Conservation (phyloP, 148 eudicot genomes). For the Drosera capensis region DNA sequence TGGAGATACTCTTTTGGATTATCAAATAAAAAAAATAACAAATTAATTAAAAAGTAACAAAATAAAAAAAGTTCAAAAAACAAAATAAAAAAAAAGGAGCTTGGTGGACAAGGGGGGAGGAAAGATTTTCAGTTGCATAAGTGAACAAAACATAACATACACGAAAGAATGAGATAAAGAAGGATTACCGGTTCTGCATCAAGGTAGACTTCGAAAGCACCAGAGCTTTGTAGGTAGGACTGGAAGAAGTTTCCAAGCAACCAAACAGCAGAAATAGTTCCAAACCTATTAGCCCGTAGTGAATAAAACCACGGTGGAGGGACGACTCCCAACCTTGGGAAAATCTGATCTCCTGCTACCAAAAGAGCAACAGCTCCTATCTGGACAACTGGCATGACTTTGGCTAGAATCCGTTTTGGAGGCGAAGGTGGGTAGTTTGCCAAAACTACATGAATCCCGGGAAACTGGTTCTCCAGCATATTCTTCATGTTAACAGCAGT, state of each 20-base stretch:
- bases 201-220: constrained; percentile 81
- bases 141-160: background rate
- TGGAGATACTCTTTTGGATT: no score
- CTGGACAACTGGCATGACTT: constrained; percentile 67
- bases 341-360: constrained; percentile 86
- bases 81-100: no score
- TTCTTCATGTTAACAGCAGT: constrained; percentile 85
- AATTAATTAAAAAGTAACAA: no score
- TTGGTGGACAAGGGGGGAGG: no score
- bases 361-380: constrained; percentile 57
- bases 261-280: constrained; percentile 89
- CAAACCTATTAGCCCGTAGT: constrained; percentile 84
- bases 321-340: constrained; percentile 78
- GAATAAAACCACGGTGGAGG: constrained; percentile 87
- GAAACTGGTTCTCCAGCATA: constrained; percentile 80
- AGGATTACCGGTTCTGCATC: constrained; percentile 62
- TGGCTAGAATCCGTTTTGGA: constrained; percentile 76
- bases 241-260: constrained; percentile 81
- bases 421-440: constrained; percentile 87
- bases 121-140: no score
- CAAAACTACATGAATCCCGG: constrained; percentile 58
- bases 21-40: no score
- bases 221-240: constrained; percentile 67
- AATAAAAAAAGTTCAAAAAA: no score
- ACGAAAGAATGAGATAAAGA: background rate